phyloP scores from a whole-genome alignment of 176 grass and related monocot genomes.

The Paspalum vaginatum region DNA sequence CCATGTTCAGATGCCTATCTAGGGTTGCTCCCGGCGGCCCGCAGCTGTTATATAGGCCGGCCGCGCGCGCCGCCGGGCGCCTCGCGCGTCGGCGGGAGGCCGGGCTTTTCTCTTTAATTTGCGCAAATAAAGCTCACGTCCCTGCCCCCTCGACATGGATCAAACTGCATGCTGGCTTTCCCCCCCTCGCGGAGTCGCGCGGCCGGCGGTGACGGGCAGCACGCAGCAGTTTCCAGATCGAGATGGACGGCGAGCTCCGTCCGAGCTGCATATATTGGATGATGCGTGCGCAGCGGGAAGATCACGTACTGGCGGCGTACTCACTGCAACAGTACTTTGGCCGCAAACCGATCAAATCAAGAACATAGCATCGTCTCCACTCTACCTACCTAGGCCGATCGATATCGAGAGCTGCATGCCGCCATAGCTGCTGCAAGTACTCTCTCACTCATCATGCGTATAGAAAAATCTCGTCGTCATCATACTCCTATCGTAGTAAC shows the following conservation, averaged over 20 bases:
- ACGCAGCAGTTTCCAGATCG: too few species aligned
- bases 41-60: constrained; percentile 55
- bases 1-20: constrained; percentile 1
- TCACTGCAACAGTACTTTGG: constrained; percentile 17
- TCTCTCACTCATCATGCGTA: too few species aligned
- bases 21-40: constrained; percentile 12
- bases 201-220: not conserved
- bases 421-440: too few species aligned
- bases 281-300: not conserved
- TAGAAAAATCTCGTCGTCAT: not conserved
- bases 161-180: not conserved
- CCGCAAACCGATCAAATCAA: constrained; percentile 17
- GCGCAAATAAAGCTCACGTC: not conserved
- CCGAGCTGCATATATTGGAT: not conserved
- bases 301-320: not conserved
- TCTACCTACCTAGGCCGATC: not conserved
- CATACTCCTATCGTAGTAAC: not conserved
- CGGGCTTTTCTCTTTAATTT: constrained; percentile 32
- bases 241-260: too few species aligned
- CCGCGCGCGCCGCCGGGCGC: not conserved
- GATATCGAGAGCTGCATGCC: not conserved
- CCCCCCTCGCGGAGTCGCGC: too few species aligned
- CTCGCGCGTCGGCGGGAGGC: constrained; percentile 37
- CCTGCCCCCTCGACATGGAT: not conserved
- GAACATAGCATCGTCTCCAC: not conserved